phyloP scores from a whole-genome alignment of 345 rosid species.

The Gossypium stocksii region DNA sequence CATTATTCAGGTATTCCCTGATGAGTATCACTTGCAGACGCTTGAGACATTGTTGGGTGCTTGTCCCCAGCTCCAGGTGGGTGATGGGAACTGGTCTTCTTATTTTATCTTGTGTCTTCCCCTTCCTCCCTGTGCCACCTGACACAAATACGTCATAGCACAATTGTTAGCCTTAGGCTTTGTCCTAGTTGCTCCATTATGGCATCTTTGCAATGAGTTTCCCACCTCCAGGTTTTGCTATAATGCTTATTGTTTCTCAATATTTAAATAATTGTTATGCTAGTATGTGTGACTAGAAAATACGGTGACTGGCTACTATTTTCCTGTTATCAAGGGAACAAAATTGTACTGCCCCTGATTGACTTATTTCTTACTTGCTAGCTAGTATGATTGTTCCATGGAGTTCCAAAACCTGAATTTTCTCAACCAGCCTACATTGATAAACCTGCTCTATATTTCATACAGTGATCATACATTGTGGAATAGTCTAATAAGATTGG shows the following conservation, averaged over 20 bases:
- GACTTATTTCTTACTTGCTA: not conserved
- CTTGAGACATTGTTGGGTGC: slow-evolving; percentile 79
- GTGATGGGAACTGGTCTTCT: not conserved
- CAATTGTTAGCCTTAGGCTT: not conserved
- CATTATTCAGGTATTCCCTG: slow-evolving; percentile 92
- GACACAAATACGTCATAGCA: not conserved
- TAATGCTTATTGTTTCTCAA: not conserved
- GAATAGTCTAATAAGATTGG: not conserved
- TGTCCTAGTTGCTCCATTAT: not conserved
- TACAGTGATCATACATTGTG: not conserved
- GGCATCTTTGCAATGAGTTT: not conserved
- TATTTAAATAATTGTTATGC: not conserved
- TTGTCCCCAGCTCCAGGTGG: slow-evolving; percentile 82
- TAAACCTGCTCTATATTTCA: not conserved
- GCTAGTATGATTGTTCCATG: not conserved
- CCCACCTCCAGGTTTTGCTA: not conserved
- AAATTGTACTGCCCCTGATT: not conserved
- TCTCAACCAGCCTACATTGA: not conserved
- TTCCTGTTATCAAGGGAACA: not conserved
- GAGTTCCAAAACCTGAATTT: not conserved
- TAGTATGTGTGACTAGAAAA: not conserved
- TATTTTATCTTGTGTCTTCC: not conserved
- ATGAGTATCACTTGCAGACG: slow-evolving; percentile 91
- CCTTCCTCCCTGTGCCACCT: not conserved
- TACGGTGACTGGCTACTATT: not conserved